Evolutionary conservation across 139 green algal genomes (phyloP).

Genomic region (Auxenochlorella protothecoides): DNA sequence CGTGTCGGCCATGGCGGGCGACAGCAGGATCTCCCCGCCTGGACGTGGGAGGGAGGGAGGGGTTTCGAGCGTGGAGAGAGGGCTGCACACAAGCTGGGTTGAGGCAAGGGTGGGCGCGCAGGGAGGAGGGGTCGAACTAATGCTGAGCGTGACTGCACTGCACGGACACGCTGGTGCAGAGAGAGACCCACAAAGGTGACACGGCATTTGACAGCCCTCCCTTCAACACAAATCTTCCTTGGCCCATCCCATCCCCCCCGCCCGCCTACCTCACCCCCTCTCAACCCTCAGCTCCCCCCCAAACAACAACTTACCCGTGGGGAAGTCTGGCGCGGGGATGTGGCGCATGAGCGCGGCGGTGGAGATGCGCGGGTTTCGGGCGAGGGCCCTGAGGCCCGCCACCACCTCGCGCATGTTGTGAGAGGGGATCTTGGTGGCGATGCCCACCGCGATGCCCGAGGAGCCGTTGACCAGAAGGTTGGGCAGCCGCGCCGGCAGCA

Average conservation of each 20-base stretch:
- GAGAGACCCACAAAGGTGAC: too few relatives aligned
- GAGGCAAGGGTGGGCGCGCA: background rate
- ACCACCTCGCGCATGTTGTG: slow-evolving; percentile 87
- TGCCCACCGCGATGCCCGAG: slow-evolving; percentile 89
- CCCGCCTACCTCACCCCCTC: too few relatives aligned
- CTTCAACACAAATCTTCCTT: too few relatives aligned
- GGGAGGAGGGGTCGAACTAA: background rate
- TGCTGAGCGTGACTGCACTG: too few relatives aligned
- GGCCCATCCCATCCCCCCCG: too few relatives aligned
- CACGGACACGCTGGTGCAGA: too few relatives aligned
- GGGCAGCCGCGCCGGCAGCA: slow-evolving; percentile 82
- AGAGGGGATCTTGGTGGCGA: slow-evolving; percentile 90
- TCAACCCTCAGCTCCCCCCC: too few relatives aligned
- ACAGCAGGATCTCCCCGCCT: slow-evolving; percentile 55
- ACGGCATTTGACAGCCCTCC: too few relatives aligned
- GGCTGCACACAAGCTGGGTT: background rate
- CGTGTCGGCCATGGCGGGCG: slow-evolving; percentile 33
- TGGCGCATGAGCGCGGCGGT: slow-evolving; percentile 69
- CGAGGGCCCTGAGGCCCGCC: slow-evolving; percentile 60
- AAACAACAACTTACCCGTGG: slow-evolving; percentile 56
- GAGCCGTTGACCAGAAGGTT: slow-evolving; percentile 90
- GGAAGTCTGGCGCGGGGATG: slow-evolving; percentile 90
- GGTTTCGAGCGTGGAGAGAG: background rate
- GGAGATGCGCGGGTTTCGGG: slow-evolving; percentile 65
- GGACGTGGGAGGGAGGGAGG: background rate